These are phyloP conservation scores for Rutstroemia sp. DNA, from an alignment of 2,329 filamentous ascomycete species.

Conservation along the genomic window DNA sequence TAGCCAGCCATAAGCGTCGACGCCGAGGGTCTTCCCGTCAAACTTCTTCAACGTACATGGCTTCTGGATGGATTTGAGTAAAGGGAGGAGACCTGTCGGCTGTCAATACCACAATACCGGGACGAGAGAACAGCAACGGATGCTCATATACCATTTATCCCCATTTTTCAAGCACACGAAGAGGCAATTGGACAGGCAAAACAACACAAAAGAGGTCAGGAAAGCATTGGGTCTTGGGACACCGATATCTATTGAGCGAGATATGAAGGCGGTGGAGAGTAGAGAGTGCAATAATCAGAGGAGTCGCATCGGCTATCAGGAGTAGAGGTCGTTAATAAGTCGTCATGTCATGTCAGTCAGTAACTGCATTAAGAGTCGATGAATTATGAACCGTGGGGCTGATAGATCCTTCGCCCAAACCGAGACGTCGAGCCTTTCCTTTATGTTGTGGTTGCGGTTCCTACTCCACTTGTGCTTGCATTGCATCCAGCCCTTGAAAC, in stretches of 20 bases:
- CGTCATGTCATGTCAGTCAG: too few relatives aligned
- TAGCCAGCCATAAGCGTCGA: slow-evolving; percentile 97
- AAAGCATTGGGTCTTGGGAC: not conserved
- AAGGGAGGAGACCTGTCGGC: slow-evolving; percentile 66
- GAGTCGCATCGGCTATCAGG: too few relatives aligned
- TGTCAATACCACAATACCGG: slow-evolving; percentile 16
- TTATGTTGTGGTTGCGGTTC: too few relatives aligned
- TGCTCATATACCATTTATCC: slow-evolving; percentile 13
- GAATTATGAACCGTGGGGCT: too few relatives aligned
- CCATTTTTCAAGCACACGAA: slow-evolving; percentile 17
- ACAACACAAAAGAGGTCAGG: slow-evolving; percentile 14
- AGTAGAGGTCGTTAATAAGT: too few relatives aligned
- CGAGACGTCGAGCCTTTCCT: too few relatives aligned
- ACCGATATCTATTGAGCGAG: not conserved
- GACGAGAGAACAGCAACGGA: not conserved
- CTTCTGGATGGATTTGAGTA: slow-evolving; percentile 95
- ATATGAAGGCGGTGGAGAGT: not conserved
- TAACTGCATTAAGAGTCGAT: too few relatives aligned
- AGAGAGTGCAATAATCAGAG: not conserved
- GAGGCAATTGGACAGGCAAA: slow-evolving; percentile 16
- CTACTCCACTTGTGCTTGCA: too few relatives aligned
- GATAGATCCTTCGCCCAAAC: too few relatives aligned
- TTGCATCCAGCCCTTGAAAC: not conserved
- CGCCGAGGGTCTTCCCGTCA: slow-evolving; percentile 78
- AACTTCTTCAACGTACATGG: slow-evolving; percentile 82